Conservation (phyloP, 805 yeast species). For the Kazachstania kunashirensis region DNA sequence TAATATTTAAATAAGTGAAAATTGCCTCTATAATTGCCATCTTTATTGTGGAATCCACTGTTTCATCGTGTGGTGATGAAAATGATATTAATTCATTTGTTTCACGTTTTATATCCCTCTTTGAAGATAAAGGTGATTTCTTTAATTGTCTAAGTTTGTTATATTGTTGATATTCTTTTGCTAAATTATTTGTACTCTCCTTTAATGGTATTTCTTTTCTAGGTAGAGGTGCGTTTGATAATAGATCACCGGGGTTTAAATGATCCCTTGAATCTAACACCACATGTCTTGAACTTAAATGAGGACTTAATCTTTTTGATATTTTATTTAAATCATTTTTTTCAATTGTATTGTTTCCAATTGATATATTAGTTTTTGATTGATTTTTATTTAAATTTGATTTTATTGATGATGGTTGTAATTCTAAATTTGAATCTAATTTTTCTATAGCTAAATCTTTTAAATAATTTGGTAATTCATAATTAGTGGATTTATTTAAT, state of each 20-base stretch:
- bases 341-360: not conserved
- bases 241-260: slow-evolving; percentile 74
- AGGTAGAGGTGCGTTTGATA: slow-evolving; percentile 70
- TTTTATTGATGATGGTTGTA: no score
- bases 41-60: slow-evolving; percentile 45
- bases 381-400: not conserved
- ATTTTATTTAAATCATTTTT: not conserved
- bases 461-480: slow-evolving; percentile 55
- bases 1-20: slow-evolving; percentile 58
- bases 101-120: not conserved
- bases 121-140: not conserved
- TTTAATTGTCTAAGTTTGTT: not conserved
- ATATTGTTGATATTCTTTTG: not conserved
- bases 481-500: slow-evolving; percentile 42
- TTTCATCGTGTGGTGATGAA: not conserved
- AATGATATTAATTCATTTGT: not conserved
- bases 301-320: no score
- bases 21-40: slow-evolving; percentile 63
- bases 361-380: not conserved
- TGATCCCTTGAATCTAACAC: slow-evolving; percentile 45
- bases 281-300: slow-evolving; percentile 37
- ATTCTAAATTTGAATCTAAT: no score
- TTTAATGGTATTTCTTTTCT: slow-evolving; percentile 23
- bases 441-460: slow-evolving; percentile 45
- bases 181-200: not conserved